Conservation (phyloP, 2,329 filamentous ascomycete genomes). For the Plectosphaerella cucumerina region DNA sequence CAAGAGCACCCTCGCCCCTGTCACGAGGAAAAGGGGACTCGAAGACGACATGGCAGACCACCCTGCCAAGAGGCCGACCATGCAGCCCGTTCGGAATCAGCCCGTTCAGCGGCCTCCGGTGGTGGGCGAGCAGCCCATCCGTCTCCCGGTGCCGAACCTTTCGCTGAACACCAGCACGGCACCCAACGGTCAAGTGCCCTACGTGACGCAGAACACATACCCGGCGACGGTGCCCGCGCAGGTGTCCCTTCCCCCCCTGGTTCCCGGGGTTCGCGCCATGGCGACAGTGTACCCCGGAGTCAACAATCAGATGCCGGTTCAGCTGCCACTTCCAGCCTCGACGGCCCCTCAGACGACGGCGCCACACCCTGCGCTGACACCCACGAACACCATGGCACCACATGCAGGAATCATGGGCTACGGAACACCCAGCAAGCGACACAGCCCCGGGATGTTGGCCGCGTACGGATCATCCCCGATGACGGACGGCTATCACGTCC, state of each 20-base stretch:
- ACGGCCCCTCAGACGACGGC: slow-evolving; percentile 6
- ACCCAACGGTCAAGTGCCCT: slow-evolving; percentile 20
- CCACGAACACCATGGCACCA: slow-evolving; percentile 6
- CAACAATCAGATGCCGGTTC: slow-evolving; percentile 17
- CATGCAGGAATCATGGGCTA: slow-evolving; percentile 31
- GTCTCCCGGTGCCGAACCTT: slow-evolving; percentile 69
- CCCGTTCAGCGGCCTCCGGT: slow-evolving; percentile 6
- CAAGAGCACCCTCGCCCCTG: slow-evolving; percentile 32
- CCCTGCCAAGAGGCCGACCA: slow-evolving; percentile 46
- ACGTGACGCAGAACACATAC: slow-evolving; percentile 33
- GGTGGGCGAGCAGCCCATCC: slow-evolving; percentile 26
- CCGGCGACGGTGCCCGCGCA: slow-evolving; percentile 34
- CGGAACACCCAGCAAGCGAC: slow-evolving; percentile 48
- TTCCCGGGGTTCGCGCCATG: slow-evolving; percentile 65
- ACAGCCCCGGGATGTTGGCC: slow-evolving; percentile 45
- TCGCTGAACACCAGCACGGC: slow-evolving; percentile 51
- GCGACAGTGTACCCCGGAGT: slow-evolving; percentile 62
- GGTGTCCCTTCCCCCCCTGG: slow-evolving; percentile 60
- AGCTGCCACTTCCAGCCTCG: slow-evolving; percentile 10
- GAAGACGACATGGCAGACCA: slow-evolving; percentile 49
- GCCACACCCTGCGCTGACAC: slow-evolving; percentile 11
- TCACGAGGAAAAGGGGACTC: slow-evolving; percentile 45
- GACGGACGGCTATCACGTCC: slow-evolving; percentile 55
- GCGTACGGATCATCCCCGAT: slow-evolving; percentile 65
- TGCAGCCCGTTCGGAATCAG: slow-evolving; percentile 18